Base-by-base conservation (phyloP, 495 filamentous ascomycete species). In the Podospora didyma region DNA sequence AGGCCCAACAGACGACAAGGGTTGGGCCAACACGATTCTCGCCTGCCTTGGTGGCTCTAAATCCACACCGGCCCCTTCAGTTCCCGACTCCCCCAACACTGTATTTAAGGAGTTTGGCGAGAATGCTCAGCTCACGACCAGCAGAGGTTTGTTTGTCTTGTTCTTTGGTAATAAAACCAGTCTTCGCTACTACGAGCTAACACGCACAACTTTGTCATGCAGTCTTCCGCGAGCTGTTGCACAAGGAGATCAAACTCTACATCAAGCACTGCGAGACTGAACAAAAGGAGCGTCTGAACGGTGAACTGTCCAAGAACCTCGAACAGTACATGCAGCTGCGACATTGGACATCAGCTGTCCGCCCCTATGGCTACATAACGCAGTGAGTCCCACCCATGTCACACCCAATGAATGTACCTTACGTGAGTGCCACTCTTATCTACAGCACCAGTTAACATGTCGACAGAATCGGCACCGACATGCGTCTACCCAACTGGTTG, bases 311-410 rank as follows among this genome's bases (percentile, higher is more conserved):
- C 2, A 28, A 52, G 16, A 22, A 34, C 20, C 21, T 60, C 1
- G 58, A 60, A 6, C 31, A 21, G 3, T 60, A 60, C 52, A 24
- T 60, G 41, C 46, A 44, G 24, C 19, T 60, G 14, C 51, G 58
- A 14, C 46, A 47, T 19, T n/a, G 37, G 35, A 55, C 51, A 4
- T 45, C 46, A 2, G 58, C 37, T 7, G 47, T 54, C 3, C 46
- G 51, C 11, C 16, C 41, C 20, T 55, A 51, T 23, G 53, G 51
- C 16, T 50, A 20, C 16, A 42, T 60, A 23, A 31, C 47, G 2
- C 51, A 60, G 58, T 60, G 31, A 19, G n/a, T n/a, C n/a, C n/a
- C n/a, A n/a, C n/a, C n/a, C n/a, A n/a, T n/a, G n/a, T n/a, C n/a
- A n/a, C n/a, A n/a, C n/a, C n/a, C n/a, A n/a, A 46, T 28, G 9